Evolutionary conservation across 2,329 filamentous ascomycete species (phyloP).

Genomic region (Fusarium sp.): DNA sequence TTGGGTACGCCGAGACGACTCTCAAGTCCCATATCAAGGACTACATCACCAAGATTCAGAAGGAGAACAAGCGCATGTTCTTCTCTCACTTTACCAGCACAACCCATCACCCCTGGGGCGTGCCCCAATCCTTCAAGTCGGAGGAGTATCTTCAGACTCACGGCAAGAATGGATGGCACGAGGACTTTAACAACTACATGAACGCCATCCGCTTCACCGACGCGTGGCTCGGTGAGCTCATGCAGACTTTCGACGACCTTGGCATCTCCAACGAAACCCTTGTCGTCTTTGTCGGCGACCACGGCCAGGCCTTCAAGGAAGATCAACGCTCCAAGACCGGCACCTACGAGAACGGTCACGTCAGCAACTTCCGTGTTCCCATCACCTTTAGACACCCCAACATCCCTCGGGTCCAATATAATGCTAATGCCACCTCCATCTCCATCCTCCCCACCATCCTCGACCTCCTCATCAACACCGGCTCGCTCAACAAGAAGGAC

Average conservation of each 20-base stretch:
- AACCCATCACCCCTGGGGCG: constrained; percentile 47
- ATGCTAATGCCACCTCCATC: constrained; percentile 46
- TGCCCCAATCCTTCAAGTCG: constrained; percentile 32
- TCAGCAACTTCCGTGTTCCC: constrained; percentile 48
- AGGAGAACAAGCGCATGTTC: constrained; percentile 48
- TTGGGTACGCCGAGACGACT: constrained; percentile 47
- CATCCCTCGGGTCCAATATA: constrained; percentile 45
- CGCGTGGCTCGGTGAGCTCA: constrained; percentile 45
- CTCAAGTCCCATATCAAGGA: constrained; percentile 47
- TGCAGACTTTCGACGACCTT: constrained; percentile 46
- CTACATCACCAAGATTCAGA: constrained; percentile 42
- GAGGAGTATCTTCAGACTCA: constrained; percentile 28
- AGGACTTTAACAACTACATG: constrained; percentile 48
- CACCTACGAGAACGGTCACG: constrained; percentile 48
- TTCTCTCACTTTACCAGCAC: constrained; percentile 52
- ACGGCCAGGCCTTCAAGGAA: constrained; percentile 49
- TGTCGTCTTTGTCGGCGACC: constrained; percentile 48
- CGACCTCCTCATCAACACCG: constrained; percentile 48
- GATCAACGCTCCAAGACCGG: constrained; percentile 42
- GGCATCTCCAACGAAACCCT: constrained; percentile 49
- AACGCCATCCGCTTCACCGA: constrained; percentile 49
- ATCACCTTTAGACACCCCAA: constrained; percentile 48
- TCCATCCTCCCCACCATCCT: constrained; percentile 51
- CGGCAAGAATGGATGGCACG: constrained; percentile 41
- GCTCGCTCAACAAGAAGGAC: constrained; percentile 44